Base-by-base conservation (phyloP, 179 eudicot genomes). In the Silene coronaria region DNA sequence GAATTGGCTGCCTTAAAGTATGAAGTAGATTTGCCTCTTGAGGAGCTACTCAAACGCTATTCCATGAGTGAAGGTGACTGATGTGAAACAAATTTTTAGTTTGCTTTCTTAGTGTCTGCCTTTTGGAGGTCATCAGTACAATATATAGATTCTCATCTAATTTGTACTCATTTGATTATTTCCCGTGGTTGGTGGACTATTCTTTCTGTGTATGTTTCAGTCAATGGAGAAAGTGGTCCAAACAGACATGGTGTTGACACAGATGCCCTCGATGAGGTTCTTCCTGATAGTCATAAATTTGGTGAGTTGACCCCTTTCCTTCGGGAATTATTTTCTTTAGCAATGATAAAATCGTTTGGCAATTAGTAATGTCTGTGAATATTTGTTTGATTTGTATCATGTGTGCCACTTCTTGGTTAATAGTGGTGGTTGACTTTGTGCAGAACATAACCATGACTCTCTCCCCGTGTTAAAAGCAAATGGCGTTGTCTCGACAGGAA, bases 21-120 rank as follows among this genome's bases (percentile, higher is more conserved):
- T 85, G 99, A 96, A 89, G 82, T 84, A 69, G 97, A 93, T 78
- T 68, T 96, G 78, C 99, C 99, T 59, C 82, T 96, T 4, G 93
- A 91, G 76, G 97, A 89, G 89, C 77, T 96, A 63, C 92, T 96
- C 27, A 88, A 86, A 71, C 91, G 90, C 60, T 93, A 93, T 83
- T 77, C 85, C 21, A 71, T 76, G 71, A 78, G 57, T 60, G 83
- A 85, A 88, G 96, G 97, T 94, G 72, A 74, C 72, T 11, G 21
- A 72, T 66, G 24, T 69, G 11, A 70, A 77, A n/a, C 46, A 73
- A 23, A 38, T 59, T 67, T 53, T 8, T 19, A 19, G 4, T 21
- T 72, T 48, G 57, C 10, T 23, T 72, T 21, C 48, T 69, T 22
- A 19, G 0, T 26, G 13, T 19, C 13, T 32, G n/a, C 45, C 42